Base-by-base conservation (phyloP, 176 grass and related monocot species). In the Puya raimondii region DNA sequence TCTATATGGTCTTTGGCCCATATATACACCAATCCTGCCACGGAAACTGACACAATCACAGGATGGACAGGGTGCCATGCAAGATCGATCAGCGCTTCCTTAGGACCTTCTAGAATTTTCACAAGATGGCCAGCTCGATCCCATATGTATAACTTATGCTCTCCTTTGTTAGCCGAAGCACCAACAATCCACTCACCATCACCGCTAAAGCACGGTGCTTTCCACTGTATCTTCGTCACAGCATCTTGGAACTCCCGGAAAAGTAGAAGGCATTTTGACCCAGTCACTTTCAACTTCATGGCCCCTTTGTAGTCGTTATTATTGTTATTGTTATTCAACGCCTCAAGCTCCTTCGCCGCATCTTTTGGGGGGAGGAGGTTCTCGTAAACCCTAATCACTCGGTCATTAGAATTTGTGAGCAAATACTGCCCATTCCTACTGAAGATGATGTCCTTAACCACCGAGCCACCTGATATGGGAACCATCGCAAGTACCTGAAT, bases 71-170 rank as follows among this genome's bases (percentile, higher is more conserved):
- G 93, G 85, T 99, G 94, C 94, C 94, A 99, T 14, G 86, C 86
- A 68, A 99, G 78, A 91, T 91, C 91, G 23, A 96, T 96, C 27
- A 91, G 68, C 63, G 88, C 88, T 87, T 93, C 90, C 56, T 99
- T 99, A 74, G 89, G 94, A 73, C 94, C 94, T 86, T 99, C 94
- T 68, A 99, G 87, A 25, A 99, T 92, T 80, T 99, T 99, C 53
- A 99, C 83, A 69, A 99, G 87, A 74, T 84, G 87, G 27, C 94
- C 94, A 65, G 81, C 64, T 74, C 88, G 79, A 72, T 88, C 76
- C 94, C 94, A 99, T 70, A 99, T 90, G 76, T 93, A 89, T 65
- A 99, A 73, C 54, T 86, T 91, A 71, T 93, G 94, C 75, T 99
- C 94, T 67, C 94, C 94, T 91, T 99, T 99, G 78, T 78, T 99